Evolutionary conservation across 2,329 filamentous ascomycete genomes (phyloP), one percentile per base, ranked within the genome.

Genomic region (Colletotrichum chlorophyti): DNA sequence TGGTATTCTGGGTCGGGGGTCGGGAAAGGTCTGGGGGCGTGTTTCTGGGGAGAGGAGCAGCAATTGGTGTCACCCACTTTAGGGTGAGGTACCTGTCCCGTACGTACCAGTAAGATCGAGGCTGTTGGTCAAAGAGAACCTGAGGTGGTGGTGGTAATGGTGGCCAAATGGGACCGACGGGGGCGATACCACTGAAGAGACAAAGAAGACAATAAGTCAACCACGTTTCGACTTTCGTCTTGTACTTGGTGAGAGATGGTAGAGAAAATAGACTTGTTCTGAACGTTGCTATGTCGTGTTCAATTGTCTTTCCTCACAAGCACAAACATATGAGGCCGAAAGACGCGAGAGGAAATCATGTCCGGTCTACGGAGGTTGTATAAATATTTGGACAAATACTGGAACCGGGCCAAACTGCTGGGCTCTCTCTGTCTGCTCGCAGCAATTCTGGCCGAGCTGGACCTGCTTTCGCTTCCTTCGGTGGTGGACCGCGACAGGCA

Each of bases 371-470:
- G 55, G 55, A 45, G 31, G 31, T 23, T 32, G 38, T 42, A 48
- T 50, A 27, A 35, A 21, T 34, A 29, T 43, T n/a, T 50, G 19
- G 12, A 15, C 9, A 17, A 19, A 43, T 27, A 21, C 15, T 45
- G 49, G 24, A 45, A 34, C 31, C 29, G 29, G 49, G 9, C 38
- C 2, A 31, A 29, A 35, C 15, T 15, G n/a, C 40, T n/a, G 15
- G 11, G 19, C 29, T 12, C 17, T 29, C 41, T 38, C 41, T 59
- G 38, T 14, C 51, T 19, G 21, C 51, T 60, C 57, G 57, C 38
- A 60, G 57, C 46, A 60, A 57, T 60, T 60, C 57, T 60, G 57
- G 57, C 57, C 57, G 57, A 60, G 43, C n/a, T 31, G 57, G 38
- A 27, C 51, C 38, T 48, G 52, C 37, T 38, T 50, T 55, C 51